Evolutionary conservation across 1,284 basidiomycete species (phyloP), one percentile per base, ranked within the genome.

Genomic region (Hypsizygus ulmarius): DNA sequence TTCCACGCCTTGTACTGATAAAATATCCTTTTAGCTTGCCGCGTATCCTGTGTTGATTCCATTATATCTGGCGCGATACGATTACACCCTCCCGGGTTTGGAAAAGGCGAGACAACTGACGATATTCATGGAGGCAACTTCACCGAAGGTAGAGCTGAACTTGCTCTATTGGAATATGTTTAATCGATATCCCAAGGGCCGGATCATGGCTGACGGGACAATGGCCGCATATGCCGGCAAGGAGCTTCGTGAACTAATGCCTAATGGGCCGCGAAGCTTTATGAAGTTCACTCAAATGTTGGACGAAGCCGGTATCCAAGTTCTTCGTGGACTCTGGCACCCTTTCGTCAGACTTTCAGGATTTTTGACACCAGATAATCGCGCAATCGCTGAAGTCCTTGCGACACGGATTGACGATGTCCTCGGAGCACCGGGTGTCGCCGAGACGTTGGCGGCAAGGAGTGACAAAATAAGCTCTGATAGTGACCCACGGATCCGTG

Each of bases 41-140:
- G 69, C 67, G 12, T 69, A 68, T 35, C 71, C 71, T 8, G 53
- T 73, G 21, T 58, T 73, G 9, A 55, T 73, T 40, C 71, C 71
- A 1, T 47, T 73, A 11, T 73, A 72, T 56, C 60, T 72, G 8
- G 70, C 66, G 6, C 64, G 63, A 52, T 72, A 73, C 49, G 57
- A 68, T 45, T 39, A 50, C 7, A 33, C 49, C n/a, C 28, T 53
- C 6, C 43, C 54, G 14, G 51, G 58, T 11, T 18, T 43, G 2
- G 44, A 45, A 9, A 45, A 37, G 11, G 39, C 48, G 15, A 40
- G 46, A 12, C 47, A 54, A 4, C 14, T 62, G 29, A 69, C 65
- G 1, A 35, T 67, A 1, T 60, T 69, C 50, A 59, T 67, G 10
- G 63, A 66, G 53, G 68, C 65, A 0, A 56, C 56, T 28, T 43